These are phyloP conservation scores for Cardamine chenopodiifolia DNA, from an alignment of 345 rosid species.

Conservation along the genomic window DNA sequence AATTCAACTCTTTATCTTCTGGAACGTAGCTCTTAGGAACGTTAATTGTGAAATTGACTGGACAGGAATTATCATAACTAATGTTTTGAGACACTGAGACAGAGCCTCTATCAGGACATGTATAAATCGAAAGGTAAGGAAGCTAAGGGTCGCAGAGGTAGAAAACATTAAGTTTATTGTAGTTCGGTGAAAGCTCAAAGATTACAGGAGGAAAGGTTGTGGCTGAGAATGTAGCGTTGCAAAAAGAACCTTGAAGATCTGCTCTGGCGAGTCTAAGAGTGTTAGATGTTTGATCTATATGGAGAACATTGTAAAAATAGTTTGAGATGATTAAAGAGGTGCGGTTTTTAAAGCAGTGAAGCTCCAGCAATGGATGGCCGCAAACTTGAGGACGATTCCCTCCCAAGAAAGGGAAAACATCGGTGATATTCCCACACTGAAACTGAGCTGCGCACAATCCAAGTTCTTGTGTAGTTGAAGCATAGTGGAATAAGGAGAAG, in stretches of 20 bases:
- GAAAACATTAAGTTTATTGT: background rate
- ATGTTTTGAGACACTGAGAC: background rate
- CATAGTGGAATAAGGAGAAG: background rate
- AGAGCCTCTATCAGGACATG: constrained; percentile 7
- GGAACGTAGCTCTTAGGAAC: too few relatives aligned
- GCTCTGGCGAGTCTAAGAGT: constrained; percentile 31
- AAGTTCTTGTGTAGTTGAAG: constrained; percentile 1
- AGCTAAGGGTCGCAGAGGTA: background rate
- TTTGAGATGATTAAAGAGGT: constrained; percentile 17
- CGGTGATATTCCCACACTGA: constrained; percentile 40
- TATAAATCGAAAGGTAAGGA: background rate
- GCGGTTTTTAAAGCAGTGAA: constrained; percentile 11
- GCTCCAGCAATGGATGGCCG: constrained; percentile 43
- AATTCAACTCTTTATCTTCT: too few relatives aligned
- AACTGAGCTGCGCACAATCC: background rate
- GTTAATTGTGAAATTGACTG: background rate
- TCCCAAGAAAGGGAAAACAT: constrained; percentile 52
- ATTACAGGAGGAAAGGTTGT: background rate
- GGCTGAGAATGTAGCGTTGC: background rate
- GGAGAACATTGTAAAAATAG: constrained; percentile 21
- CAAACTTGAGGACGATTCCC: background rate
- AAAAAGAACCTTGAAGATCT: constrained; percentile 18
- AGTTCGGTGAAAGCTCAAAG: background rate
- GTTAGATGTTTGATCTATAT: background rate
- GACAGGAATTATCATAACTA: too few relatives aligned